phyloP scores from a whole-genome alignment of 2,329 filamentous ascomycete genomes.

The Microdochium trichocladiopsis region DNA sequence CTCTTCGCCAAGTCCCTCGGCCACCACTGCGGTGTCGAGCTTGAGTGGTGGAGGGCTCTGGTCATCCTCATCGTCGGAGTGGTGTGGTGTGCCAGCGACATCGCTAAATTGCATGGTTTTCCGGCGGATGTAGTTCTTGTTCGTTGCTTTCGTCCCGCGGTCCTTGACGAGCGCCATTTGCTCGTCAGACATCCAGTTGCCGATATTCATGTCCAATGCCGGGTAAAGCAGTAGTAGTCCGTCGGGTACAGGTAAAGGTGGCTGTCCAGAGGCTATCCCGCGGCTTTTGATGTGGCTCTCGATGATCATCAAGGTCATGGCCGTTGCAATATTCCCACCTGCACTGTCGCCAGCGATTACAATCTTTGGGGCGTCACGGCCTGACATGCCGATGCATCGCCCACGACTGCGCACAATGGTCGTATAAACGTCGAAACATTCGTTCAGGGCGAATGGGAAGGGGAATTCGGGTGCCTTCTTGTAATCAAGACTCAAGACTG shows the following conservation, averaged over 20 bases:
- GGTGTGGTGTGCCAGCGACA: constrained; percentile 74
- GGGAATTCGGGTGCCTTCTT: constrained; percentile 78
- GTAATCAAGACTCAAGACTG: constrained; percentile 87
- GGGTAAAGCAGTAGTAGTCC: constrained; percentile 86
- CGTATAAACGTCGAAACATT: constrained; percentile 81
- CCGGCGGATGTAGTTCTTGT: constrained; percentile 67
- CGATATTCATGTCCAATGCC: constrained; percentile 91
- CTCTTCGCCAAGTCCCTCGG: constrained; percentile 4
- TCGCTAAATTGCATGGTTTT: constrained; percentile 88
- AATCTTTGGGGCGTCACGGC: constrained; percentile 56
- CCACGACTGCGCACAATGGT: constrained; percentile 66
- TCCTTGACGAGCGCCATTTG: constrained; percentile 93
- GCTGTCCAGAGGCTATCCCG: constrained; percentile 46
- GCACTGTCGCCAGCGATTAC: constrained; percentile 76
- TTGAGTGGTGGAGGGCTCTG: constrained; percentile 23
- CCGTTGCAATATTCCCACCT: constrained; percentile 73
- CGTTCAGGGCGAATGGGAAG: constrained; percentile 79
- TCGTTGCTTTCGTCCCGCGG: constrained; percentile 68
- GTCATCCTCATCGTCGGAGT: constrained; percentile 67
- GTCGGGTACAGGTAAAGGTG: constrained; percentile 64
- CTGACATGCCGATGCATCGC: constrained; percentile 68
- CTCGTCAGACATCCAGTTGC: constrained; percentile 98
- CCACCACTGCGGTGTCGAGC: constrained; percentile 8
- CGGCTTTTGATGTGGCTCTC: constrained; percentile 59
- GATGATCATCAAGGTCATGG: constrained; percentile 81